Base-by-base conservation (phyloP, 225 moss, liverwort and hornwort species). In the Asterella californica region DNA sequence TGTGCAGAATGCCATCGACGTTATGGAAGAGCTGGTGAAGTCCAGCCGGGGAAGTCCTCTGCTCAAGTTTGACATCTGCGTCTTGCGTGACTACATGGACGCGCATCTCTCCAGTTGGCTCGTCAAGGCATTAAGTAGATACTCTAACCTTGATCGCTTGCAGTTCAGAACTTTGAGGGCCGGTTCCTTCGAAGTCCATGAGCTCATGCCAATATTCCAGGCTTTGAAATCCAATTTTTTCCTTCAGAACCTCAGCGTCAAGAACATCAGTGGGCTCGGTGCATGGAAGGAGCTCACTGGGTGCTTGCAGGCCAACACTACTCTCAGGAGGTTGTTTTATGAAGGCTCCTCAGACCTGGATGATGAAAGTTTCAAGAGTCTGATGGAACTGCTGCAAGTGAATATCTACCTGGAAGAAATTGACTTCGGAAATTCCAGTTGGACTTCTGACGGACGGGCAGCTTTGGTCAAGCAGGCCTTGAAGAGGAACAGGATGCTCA, bases 301-400 rank as follows among this genome's bases (percentile, higher is more conserved):
- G 45, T 61, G 60, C 15, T 46, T 76, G 76, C 76, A 76, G 5
- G 38, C 38, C 62, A 76, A 76, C 32, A 76, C 60, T 12, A 24
- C 60, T 25, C 59, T 76, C 37, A 76, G 15, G 60, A 61, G 46
- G 61, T 46, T 76, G 45, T 54, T 14, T 15, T 75, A 54, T 21
- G 75, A 75, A 21, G 76, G 45, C 76, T 42, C n/a, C 24, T 49
- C 49, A 8, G 12, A 21, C 24, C 79, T 80, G 22, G 65, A 67
- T 22, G 76, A 81, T 17, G 22, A 17, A 5, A 62, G 37, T 30
- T 81, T 81, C 75, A 81, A 67, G 63, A 48, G 64, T 25, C 30
- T 81, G 47, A 81, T 81, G 81, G 81, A 81, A 24, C 75, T 81
- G 4, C 68, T 81, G 33, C 75, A 76, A 55, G 76, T 81, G 47